These are phyloP conservation scores for Sarcodon sp. DNA, from an alignment of 768 basidiomycete species.

Conservation along the genomic window DNA sequence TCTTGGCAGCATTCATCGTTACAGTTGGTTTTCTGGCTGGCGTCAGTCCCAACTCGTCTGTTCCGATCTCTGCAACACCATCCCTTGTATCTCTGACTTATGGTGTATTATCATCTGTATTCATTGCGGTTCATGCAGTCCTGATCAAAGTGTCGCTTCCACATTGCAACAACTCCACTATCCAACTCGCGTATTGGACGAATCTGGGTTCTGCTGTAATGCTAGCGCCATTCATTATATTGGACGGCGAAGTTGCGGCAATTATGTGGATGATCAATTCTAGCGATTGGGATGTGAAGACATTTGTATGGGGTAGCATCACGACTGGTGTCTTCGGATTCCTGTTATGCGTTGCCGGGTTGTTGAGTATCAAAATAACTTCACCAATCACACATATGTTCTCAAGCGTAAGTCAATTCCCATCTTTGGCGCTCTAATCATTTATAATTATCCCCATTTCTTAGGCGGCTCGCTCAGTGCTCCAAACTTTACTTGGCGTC, in stretches of 20 bases:
- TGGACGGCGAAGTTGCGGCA: constrained; percentile 37
- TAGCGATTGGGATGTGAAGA: constrained; percentile 32
- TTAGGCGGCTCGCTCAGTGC: constrained; percentile 69
- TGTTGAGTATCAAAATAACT: constrained; percentile 73
- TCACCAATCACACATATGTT: constrained; percentile 84
- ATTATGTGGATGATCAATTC: constrained; percentile 25
- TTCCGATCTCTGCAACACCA: constrained; percentile 15
- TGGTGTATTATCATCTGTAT: constrained; percentile 59
- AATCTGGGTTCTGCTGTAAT: constrained; percentile 57
- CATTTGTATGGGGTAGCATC: constrained; percentile 52
- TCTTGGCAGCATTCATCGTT: constrained; percentile 49
- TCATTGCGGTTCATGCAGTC: constrained; percentile 67
- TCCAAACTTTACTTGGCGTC: constrained; percentile 74
- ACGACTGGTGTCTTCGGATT: constrained; percentile 75
- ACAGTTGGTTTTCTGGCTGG: constrained; percentile 71
- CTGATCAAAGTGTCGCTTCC: constrained; percentile 62
- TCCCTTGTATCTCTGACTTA: constrained; percentile 51
- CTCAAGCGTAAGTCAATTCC: constrained; percentile 44
- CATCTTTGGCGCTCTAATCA: constrained; percentile 1
- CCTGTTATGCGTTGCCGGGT: constrained; percentile 64
- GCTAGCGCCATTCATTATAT: constrained; percentile 47
- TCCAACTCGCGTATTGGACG: constrained; percentile 70
- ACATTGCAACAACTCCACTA: constrained; percentile 56
- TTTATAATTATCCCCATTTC: constrained; percentile 6
- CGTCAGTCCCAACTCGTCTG: constrained; percentile 37